Evolutionary conservation across 345 rosid species (phyloP).

Genomic region (Citrus medica): DNA sequence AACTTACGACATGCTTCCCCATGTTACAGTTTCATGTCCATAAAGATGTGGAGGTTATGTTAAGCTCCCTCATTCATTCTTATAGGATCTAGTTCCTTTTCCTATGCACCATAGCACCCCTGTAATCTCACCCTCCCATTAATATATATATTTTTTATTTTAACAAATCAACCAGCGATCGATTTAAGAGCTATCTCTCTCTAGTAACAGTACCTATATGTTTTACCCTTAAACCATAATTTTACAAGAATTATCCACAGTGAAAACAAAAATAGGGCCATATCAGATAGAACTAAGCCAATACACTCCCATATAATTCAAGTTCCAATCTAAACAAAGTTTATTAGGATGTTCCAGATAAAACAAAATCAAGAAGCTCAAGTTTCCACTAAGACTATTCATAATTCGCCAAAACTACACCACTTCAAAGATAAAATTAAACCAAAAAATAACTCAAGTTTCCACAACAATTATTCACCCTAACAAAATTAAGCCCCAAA

Average conservation of each 20-base stretch:
- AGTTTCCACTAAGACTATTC: neutral
- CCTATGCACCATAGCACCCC: neutral
- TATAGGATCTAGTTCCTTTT: neutral
- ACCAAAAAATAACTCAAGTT: neutral
- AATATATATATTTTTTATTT: neutral
- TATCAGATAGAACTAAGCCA: neutral
- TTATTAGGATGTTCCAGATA: neutral
- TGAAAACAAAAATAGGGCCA: neutral
- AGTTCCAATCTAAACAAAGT: neutral
- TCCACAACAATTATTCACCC: neutral
- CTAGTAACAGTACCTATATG: neutral
- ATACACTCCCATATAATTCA: neutral
- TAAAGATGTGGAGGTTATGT: neutral
- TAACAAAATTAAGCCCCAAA: neutral
- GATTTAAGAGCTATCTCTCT: neutral
- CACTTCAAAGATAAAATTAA: conserved; percentile 1
- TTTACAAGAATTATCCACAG: neutral
- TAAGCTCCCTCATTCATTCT: neutral
- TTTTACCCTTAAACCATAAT: neutral
- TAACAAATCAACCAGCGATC: neutral
- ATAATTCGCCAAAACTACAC: neutral
- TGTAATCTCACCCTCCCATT: neutral
- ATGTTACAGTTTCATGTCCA: neutral
- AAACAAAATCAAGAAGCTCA: neutral
- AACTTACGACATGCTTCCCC: neutral